Base-by-base conservation (phyloP, 805 yeast species). In the Candida incommunis region DNA sequence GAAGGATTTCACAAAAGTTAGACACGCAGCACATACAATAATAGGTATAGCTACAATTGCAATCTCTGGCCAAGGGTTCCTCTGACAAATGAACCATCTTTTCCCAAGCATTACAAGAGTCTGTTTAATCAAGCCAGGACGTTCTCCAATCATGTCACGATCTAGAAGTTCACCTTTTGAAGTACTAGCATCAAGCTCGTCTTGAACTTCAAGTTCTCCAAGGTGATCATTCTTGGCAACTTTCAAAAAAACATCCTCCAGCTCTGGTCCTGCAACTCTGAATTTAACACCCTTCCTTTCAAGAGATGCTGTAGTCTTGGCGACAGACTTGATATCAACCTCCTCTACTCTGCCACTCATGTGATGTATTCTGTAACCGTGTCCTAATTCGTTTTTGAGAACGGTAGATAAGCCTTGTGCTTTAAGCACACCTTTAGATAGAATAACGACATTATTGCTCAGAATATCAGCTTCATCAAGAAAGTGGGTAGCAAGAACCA, bases 401-500 rank as follows among this genome's bases (percentile, higher is more conserved):
- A 57, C 54, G 5, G 61, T 58, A 4, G 66, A 51, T 9, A 61
- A 52, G 9, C 66, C 66, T 13, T 53, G 46, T 3, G 61, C 62
- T 42, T 52, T 54, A 24, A 61, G 45, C 2, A 46, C 47, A 9
- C 66, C 66, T 41, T 56, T 58, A 18, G 63, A 56, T 49, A 62
- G 43, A 29, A 62, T 60, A 9, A 59, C 62, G 34, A 62, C 48
- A 22, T 59, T 51, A 47, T 62, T 66, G 15, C 64, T 53, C 16
- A 62, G 50, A n/a, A 60, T 40, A 44, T 62, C 66, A 3, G 66
- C 66, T 42, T 62, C 66, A 42, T 62, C 66, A 23, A 62, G 50
- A 46, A 62, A 62, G 47, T 62, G 66, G 1, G 66, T 62, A 1
- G 66, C 62, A 22, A 62, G 47, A 23, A 62, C 46, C 23, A 61